Percentiles rank a stretch among this genome's conserved stretches.
Conservation (phyloP, 495 filamentous ascomycete species). For the Glonium stellatum region DNA sequence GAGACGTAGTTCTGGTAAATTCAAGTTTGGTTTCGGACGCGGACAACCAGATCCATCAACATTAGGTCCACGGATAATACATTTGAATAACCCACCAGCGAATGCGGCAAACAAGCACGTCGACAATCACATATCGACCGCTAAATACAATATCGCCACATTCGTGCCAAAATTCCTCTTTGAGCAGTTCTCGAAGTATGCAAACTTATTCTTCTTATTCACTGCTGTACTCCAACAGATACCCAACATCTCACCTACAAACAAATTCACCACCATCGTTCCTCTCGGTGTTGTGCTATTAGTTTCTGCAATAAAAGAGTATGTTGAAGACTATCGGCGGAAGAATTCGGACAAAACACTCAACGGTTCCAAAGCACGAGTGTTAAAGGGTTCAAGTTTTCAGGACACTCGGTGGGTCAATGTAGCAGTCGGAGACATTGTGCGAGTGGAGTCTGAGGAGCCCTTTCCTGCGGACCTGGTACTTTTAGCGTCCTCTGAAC, state of each 20-base stretch:
- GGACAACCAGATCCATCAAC: conserved; percentile 81
- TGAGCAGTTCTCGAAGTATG: conserved; percentile 99
- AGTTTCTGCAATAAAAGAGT: conserved; percentile 90
- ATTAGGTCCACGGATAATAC: conserved; percentile 84
- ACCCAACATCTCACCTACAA: conserved; percentile 88
- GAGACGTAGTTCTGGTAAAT: conserved; percentile 60
- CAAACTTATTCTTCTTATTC: conserved; percentile 99
- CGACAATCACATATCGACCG: conserved; percentile 93
- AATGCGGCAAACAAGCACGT: conserved; percentile 83
- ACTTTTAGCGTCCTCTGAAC: conserved; percentile 87
- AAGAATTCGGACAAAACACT: conserved; percentile 79
- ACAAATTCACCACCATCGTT: conserved; percentile 90
- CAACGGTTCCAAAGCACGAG: conserved; percentile 79
- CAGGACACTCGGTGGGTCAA: conserved; percentile 87
- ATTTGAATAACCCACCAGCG: conserved; percentile 94
- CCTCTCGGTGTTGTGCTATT: conserved; percentile 82
- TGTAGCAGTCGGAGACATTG: conserved; percentile 86
- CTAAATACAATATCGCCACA: conserved; percentile 95
- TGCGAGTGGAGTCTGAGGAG: conserved; percentile 91
- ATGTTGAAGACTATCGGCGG: conserved; percentile 89
- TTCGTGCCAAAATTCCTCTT: conserved; percentile 97
- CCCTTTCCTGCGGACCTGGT: conserved; percentile 94
- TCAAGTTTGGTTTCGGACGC: conserved; percentile 93
- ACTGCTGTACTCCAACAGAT: conserved; percentile 95
- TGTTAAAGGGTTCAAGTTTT: conserved; percentile 79